Percentiles rank a stretch among this genome's conserved stretches.
These are phyloP conservation scores for Cymbopogon citratus DNA, from an alignment of 176 grass and related monocot genomes.

Conservation along the genomic window DNA sequence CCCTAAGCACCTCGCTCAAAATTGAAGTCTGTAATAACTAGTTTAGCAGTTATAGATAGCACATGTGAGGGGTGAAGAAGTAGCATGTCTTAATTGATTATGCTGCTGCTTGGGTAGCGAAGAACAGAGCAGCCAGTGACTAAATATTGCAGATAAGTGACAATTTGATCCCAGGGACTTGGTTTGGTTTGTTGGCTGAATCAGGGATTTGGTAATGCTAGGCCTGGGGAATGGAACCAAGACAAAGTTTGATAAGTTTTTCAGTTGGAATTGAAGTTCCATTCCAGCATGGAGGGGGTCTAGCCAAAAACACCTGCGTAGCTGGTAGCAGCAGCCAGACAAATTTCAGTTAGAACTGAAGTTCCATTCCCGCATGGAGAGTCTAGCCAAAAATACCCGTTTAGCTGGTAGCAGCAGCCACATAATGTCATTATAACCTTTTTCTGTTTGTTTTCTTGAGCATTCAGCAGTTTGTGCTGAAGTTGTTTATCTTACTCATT, in stretches of 20 bases:
- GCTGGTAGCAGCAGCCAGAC: neutral
- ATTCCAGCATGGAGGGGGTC: neutral
- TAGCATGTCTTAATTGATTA: neutral
- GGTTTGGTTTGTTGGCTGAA: neutral
- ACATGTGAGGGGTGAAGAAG: neutral
- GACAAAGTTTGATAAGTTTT: neutral
- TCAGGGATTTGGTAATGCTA: neutral
- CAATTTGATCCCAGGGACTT: neutral
- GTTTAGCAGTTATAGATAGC: neutral
- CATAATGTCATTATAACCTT: neutral
- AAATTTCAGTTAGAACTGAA: neutral
- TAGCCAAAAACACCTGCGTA: neutral
- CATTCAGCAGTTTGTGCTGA: neutral
- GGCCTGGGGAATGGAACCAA: neutral
- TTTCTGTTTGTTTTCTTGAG: neutral
- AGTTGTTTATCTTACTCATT: neutral
- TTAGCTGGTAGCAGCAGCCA: neutral
- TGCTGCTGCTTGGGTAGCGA: neutral
- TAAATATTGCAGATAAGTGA: neutral
- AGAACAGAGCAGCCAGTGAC: neutral
- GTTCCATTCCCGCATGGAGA: neutral
- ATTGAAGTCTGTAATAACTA: neutral
- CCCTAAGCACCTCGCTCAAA: neutral
- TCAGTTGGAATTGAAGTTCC: neutral
- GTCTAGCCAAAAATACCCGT: neutral